Conservation (phyloP, 176 grass and related monocot species). For the Dendrocalamus sinicus region DNA sequence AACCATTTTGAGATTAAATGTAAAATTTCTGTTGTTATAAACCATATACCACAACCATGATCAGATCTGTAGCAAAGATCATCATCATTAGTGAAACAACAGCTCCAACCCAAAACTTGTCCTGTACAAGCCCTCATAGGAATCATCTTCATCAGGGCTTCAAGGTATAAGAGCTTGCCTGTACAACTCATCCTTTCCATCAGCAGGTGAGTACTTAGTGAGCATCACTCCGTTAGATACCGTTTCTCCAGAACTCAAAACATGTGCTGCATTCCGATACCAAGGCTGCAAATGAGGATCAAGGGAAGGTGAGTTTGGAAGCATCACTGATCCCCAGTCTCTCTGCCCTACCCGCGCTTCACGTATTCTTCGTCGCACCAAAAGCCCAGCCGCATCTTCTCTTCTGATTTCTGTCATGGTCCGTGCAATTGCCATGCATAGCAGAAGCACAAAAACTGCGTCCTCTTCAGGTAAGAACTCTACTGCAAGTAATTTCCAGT, state of each 20-base stretch:
- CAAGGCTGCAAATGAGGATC: slow-evolving; percentile 69
- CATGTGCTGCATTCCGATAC: slow-evolving; percentile 66
- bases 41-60: slow-evolving; percentile 24
- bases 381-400: slow-evolving; percentile 72
- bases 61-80: neutral
- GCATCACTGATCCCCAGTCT: slow-evolving; percentile 79
- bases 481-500: slow-evolving; percentile 76
- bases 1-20: slow-evolving; percentile 12
- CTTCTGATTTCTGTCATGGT: slow-evolving; percentile 80
- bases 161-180: slow-evolving; percentile 75
- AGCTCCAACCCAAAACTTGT: slow-evolving; percentile 14
- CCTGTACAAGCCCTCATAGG: slow-evolving; percentile 33
- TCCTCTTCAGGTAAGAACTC: slow-evolving; percentile 89
- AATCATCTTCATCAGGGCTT: slow-evolving; percentile 7
- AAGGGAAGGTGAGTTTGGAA: slow-evolving; percentile 52
- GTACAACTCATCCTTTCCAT: slow-evolving; percentile 80
- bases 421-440: slow-evolving; percentile 70
- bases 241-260: slow-evolving; percentile 65
- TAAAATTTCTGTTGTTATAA: slow-evolving; percentile 35
- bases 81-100: slow-evolving; percentile 23
- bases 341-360: slow-evolving; percentile 60
- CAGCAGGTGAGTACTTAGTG: slow-evolving; percentile 67
- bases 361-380: slow-evolving; percentile 70
- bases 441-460: slow-evolving; percentile 67
- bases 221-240: slow-evolving; percentile 33